Base-by-base conservation (phyloP, 768 basidiomycete species). In the Mycena vulgaris region DNA sequence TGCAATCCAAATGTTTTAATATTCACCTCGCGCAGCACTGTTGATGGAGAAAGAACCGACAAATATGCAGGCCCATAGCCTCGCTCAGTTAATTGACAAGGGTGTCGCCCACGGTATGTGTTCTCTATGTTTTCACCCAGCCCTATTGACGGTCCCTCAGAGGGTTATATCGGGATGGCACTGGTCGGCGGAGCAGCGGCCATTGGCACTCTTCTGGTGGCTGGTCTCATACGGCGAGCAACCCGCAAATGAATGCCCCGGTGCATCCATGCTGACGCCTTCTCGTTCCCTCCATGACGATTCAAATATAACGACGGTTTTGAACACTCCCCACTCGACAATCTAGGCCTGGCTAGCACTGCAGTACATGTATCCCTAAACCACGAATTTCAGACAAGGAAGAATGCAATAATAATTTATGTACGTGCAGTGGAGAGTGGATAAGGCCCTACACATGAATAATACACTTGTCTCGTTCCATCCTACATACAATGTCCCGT, bases 151-250 rank as follows among this genome's bases (percentile, higher is more conserved):
- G 6, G 7, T 10, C 25, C 67, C 13, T 8, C 79, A 97, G 97
- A 99, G 81, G 97, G 97, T n/a, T 98, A 98, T 80, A 95, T 98
- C 57, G 98, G 98, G 53, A 96, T 99, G 93, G 98, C 96, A 17
- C 86, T 99, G 48, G 95, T 92, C 23, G 97, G 97, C 58, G 95
- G 96, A 63, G 92, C 89, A 47, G 96, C 94, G 17, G 96, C 97
- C 17, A 76, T 97, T 25, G 94, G 95, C 59, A 90, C 93, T 33
- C 80, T 95, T 55, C 79, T 93, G 66, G 66, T 95, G 63, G 92
- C 94, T 78, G 84, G 89, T 83, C 84, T 95, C 77, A 87, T 96
- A 89, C 93, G 95, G 90, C 94, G 93, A 89, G 92, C 94, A 80
- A 78, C 82, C 73, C 86, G 87, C 77, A 85, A 85, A 83, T 89